Conservation (phyloP, 768 basidiomycete genomes). For the Cubamyces lactineus region DNA sequence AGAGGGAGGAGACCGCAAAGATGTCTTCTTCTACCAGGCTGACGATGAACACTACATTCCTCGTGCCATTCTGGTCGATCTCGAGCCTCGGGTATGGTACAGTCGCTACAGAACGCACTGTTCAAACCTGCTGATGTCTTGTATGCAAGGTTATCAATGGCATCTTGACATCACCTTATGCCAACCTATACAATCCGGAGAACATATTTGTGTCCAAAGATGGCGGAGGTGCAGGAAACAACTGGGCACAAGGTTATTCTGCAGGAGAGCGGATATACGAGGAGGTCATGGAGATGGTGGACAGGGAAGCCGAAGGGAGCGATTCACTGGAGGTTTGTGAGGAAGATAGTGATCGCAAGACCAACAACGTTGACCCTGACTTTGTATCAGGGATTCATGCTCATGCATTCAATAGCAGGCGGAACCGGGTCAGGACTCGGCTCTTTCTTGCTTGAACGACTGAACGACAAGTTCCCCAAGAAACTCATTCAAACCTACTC, state of each 20-base stretch:
- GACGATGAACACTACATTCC: conserved; percentile 99
- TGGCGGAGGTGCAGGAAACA: conserved; percentile 99
- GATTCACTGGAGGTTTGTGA: conserved; percentile 88
- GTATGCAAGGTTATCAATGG: conserved; percentile 86
- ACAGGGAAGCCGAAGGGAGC: conserved; percentile 96
- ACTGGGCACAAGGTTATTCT: conserved; percentile 96
- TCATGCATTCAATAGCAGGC: conserved; percentile 98
- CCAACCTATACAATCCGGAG: conserved; percentile 94
- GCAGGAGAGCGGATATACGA: conserved; percentile 92
- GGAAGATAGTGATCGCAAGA: neutral
- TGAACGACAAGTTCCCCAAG: conserved; percentile 98
- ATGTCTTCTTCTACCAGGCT: conserved; percentile 99
- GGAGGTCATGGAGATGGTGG: conserved; percentile 98
- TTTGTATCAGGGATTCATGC: conserved; percentile 88
- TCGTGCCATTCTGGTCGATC: conserved; percentile 92
- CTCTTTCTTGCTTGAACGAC: conserved; percentile 94
- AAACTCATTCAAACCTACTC: conserved; percentile 99
- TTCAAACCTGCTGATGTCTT: neutral
- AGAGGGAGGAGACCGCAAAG: conserved; percentile 94
- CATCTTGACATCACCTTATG: conserved; percentile 86
- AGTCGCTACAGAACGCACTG: conserved; percentile 31
- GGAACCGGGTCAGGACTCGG: conserved; percentile 98
- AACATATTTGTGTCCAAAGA: conserved; percentile 96
- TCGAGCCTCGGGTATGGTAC: conserved; percentile 82
- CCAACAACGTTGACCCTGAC: neutral